Base-by-base conservation (phyloP, 306 rosid species). In the Hylodesmum podocarpum region DNA sequence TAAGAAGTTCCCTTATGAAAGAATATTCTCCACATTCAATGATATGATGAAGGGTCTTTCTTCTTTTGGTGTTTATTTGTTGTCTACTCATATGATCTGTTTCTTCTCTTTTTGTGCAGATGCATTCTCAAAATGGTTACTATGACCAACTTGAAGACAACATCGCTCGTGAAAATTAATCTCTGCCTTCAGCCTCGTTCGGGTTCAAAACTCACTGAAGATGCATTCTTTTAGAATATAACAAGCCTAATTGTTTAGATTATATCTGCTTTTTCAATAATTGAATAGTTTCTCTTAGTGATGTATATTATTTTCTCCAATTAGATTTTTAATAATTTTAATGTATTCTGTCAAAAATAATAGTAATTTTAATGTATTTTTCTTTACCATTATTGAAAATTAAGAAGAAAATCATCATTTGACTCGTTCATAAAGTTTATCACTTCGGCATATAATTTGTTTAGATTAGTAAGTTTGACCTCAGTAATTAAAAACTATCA, bases 101-200 rank as follows among this genome's bases (percentile, higher is more conserved):
- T 43, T 33, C 73, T 78, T 68, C 33, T 70, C 24, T 54, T 61
- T 43, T 25, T 78, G 69, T 78, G 82, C 36, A 82, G 88, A 66
- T 50, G 37, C 82, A 85, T 78, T 75, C 44, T 46, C 59, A 47
- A 70, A 50, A 75, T 24, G 29, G 24, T 18, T 0, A 25, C 58
- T 11, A 65, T 6, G 86, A 80, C 76, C 84, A 78, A 65, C 73
- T 78, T 41, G 86, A 81, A 78, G 88, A 85, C 78, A 82, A 29
- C 66, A 54, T 75, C 40, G 72, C 70, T 22, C 54, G 14, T 82
- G 82, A 71, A 81, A 72, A 49, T 53, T 55, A 44, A 34, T 61
- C 76, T 76, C 70, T 27, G 50, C 47, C 25, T 59, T 51, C 51
- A 36, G 40, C 37, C 33, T 61, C 31, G 27, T 28, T 27, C 25